phyloP scores from a whole-genome alignment of 1,284 basidiomycete species.

The Volvariella volvacea region DNA sequence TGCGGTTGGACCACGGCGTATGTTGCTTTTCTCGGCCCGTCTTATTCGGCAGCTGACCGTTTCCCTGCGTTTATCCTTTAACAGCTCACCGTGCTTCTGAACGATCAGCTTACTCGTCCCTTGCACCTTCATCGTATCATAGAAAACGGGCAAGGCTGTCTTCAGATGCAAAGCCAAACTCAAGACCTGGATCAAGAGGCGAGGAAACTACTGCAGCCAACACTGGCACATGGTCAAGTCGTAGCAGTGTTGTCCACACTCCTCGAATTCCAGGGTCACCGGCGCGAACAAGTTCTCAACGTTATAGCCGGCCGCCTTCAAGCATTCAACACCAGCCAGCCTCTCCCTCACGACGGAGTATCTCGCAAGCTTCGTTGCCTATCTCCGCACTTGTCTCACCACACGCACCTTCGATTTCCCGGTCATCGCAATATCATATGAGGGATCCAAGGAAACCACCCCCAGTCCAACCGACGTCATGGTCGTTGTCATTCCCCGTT shows the following conservation, averaged over 20 bases:
- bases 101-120: constrained; percentile 30
- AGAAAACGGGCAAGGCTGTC: constrained; percentile 63
- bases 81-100: constrained; percentile 38
- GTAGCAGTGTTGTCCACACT: constrained; percentile 24
- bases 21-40: constrained; percentile 14
- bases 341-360: constrained; percentile 38
- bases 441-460: constrained; percentile 66
- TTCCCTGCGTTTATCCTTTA: constrained; percentile 4
- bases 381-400: constrained; percentile 70
- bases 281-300: constrained; percentile 10
- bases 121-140: constrained; percentile 62
- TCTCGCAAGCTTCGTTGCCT: constrained; percentile 66
- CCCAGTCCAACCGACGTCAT: constrained; percentile 48
- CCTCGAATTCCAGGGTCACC: constrained; percentile 16
- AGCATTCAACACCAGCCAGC: constrained; percentile 18
- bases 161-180: constrained; percentile 29
- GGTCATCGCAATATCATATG: constrained; percentile 64
- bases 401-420: constrained; percentile 61
- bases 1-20: constrained; percentile 38
- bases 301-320: constrained; percentile 23
- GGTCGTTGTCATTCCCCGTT: constrained; percentile 44
- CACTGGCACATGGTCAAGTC: constrained; percentile 52
- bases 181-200: constrained; percentile 16
- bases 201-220: constrained; percentile 27
- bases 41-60: not conserved